Evolutionary conservation across 352 stramenopile species (phyloP), one percentile per base, ranked within the genome.

Genomic region (Elongisporangium senticosum): DNA sequence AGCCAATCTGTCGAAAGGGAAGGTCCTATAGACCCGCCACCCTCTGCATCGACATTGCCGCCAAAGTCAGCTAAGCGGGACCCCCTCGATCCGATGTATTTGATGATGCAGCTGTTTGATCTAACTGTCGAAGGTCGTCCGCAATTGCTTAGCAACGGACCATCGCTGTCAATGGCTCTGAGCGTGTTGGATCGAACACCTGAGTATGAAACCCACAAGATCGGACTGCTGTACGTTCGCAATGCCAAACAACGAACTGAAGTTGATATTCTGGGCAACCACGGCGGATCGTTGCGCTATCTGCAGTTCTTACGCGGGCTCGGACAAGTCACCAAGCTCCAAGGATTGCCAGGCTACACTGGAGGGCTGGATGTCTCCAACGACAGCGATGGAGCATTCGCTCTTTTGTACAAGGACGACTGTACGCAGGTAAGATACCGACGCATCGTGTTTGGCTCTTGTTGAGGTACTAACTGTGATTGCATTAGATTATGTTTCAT

Each of bases 101-200:
- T 95, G 39, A 95, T 95, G 86, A 88, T 86, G 74, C 77, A 92
- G 60, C 58, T 95, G 0, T 95, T 92, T 52, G 82, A 92, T 52
- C 50, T 92, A 39, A 75, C 75, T 0, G 59, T 69, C 37, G 65
- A 79, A 43, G 75, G 75, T 24, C 76, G 77, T 11, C 85, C 83
- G 22, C 72, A 89, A 50, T 56, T 88, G 28, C 62, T 95, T n/a
- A 64, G 62, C 13, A 69, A 90, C 40, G 80, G 85, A 1, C 56
- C 71, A 7, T 61, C 78, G 5, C 60, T 96, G 19, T 61, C 65
- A 7, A 69, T 91, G 10, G 86, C 79, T 3, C 64, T 96, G 17
- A 89, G 51, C 22, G 85, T 96, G 8, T 57, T 96, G 15, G 86
- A 96, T 62, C 81, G 86, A 23, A 94, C 82, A 19, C 86, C 85